Conservation (phyloP, 805 yeast genomes). For the Soucietia sequanensis region DNA sequence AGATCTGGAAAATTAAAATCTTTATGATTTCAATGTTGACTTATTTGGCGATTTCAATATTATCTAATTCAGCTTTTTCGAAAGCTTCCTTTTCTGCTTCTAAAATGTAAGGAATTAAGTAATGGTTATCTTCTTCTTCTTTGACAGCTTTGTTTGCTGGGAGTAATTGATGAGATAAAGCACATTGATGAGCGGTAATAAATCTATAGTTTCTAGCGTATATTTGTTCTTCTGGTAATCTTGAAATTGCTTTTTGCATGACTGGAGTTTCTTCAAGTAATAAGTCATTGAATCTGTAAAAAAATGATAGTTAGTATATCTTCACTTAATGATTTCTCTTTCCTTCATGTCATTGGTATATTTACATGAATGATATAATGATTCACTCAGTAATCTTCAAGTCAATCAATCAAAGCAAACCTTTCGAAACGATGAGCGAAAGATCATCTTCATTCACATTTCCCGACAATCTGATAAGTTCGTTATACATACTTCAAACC, state of each 20-base stretch:
- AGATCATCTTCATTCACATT: too few relatives aligned
- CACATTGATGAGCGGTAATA: constrained; percentile 86
- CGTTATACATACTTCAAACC: constrained; percentile 66
- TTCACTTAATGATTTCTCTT: too few relatives aligned
- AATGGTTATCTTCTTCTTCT: constrained; percentile 78
- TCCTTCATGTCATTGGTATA: too few relatives aligned
- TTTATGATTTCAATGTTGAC: not conserved
- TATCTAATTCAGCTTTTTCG: constrained; percentile 88
- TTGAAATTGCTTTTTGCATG: constrained; percentile 80
- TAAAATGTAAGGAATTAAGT: constrained; percentile 82
- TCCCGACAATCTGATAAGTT: not conserved
- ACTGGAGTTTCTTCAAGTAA: constrained; percentile 83
- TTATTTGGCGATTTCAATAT: constrained; percentile 44
- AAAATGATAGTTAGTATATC: too few relatives aligned
- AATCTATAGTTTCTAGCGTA: constrained; percentile 93
- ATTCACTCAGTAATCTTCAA: too few relatives aligned
- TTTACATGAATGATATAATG: too few relatives aligned
- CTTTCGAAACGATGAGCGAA: not conserved
- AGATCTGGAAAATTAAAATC: too few relatives aligned
- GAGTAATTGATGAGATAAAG: constrained; percentile 79
- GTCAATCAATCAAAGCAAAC: not conserved
- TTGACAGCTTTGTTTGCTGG: constrained; percentile 77
- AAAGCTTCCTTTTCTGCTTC: constrained; percentile 92
- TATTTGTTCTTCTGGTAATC: constrained; percentile 80
- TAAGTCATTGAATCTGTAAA: constrained; percentile 74